Evolutionary conservation across 352 stramenopile species (phyloP).

Genomic region (Pythium dissotocum): DNA sequence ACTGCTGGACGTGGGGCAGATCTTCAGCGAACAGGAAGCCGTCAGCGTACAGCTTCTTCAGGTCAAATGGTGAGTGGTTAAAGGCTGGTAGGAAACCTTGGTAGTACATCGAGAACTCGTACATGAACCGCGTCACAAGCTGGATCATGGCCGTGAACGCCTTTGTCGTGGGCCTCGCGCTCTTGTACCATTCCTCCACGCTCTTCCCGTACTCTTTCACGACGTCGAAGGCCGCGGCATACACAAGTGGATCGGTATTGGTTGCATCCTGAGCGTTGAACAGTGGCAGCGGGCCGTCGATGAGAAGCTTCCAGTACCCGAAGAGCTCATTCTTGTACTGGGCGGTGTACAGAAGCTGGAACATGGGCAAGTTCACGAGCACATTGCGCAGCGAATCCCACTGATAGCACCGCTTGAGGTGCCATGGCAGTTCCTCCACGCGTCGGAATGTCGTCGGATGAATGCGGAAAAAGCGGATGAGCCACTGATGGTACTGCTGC

Average conservation of each 20-base stretch:
- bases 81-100: conserved; percentile 74
- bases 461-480: conserved; percentile 83
- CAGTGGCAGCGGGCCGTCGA: conserved; percentile 65
- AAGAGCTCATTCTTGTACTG: conserved; percentile 92
- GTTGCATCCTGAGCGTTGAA: conserved; percentile 36
- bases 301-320: conserved; percentile 89
- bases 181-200: conserved; percentile 87
- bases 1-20: conserved; percentile 44
- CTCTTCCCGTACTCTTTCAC: conserved; percentile 90
- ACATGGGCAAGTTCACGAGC: conserved; percentile 89
- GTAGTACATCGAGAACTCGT: conserved; percentile 83
- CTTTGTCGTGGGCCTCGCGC: conserved; percentile 69
- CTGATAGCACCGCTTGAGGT: conserved; percentile 88
- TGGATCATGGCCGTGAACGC: conserved; percentile 70
- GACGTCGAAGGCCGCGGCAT: conserved; percentile 88
- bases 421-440: conserved; percentile 91
- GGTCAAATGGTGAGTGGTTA: conserved; percentile 70
- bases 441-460: conserved; percentile 79
- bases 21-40: conserved; percentile 79
- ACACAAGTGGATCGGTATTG: conserved; percentile 37
- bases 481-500: conserved; percentile 77
- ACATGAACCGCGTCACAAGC: conserved; percentile 90
- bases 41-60: conserved; percentile 62
- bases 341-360: conserved; percentile 90
- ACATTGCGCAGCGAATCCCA: conserved; percentile 87